These are phyloP conservation scores for Colletotrichum costaricense DNA, from an alignment of 2,329 filamentous ascomycete species.

Conservation along the genomic window DNA sequence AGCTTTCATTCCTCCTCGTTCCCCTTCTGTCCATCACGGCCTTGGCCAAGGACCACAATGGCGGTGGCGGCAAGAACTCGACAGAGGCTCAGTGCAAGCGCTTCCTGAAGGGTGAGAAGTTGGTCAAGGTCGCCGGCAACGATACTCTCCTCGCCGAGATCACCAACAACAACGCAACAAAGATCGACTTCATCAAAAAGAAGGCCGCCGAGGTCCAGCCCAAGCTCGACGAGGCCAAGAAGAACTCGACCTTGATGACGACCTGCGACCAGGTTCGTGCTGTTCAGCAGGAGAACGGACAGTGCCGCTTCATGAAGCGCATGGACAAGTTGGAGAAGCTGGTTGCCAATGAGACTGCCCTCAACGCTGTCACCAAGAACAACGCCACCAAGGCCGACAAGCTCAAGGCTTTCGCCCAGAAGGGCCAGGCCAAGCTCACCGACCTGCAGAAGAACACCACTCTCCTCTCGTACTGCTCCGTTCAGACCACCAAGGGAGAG, in stretches of 20 bases:
- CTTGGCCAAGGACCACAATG: slow-evolving; percentile 44
- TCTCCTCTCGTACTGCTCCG: slow-evolving; percentile 28
- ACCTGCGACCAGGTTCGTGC: slow-evolving; percentile 47
- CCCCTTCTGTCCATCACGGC: slow-evolving; percentile 22
- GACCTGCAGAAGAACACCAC: slow-evolving; percentile 29
- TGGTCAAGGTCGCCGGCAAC: slow-evolving; percentile 49
- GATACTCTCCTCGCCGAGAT: slow-evolving; percentile 46
- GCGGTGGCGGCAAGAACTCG: slow-evolving; percentile 38
- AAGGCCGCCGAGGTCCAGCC: slow-evolving; percentile 47
- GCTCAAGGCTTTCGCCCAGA: slow-evolving; percentile 40
- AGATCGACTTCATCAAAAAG: slow-evolving; percentile 48
- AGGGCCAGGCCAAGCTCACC: slow-evolving; percentile 32
- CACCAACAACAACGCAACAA: slow-evolving; percentile 50
- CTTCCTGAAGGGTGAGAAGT: slow-evolving; percentile 43
- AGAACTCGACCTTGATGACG: slow-evolving; percentile 49
- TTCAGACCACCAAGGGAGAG: slow-evolving; percentile 22
- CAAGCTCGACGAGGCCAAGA: slow-evolving; percentile 41
- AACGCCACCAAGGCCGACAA: slow-evolving; percentile 44
- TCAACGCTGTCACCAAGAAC: slow-evolving; percentile 40
- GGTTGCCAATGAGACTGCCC: slow-evolving; percentile 40
- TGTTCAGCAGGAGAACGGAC: slow-evolving; percentile 41
- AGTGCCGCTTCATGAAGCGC: slow-evolving; percentile 43
- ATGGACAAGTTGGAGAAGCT: slow-evolving; percentile 42
- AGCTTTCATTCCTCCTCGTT: slow-evolving; percentile 30
- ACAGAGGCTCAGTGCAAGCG: slow-evolving; percentile 47